These are phyloP conservation scores for Mycena floridula DNA, from an alignment of 768 basidiomycete genomes.

Conservation along the genomic window DNA sequence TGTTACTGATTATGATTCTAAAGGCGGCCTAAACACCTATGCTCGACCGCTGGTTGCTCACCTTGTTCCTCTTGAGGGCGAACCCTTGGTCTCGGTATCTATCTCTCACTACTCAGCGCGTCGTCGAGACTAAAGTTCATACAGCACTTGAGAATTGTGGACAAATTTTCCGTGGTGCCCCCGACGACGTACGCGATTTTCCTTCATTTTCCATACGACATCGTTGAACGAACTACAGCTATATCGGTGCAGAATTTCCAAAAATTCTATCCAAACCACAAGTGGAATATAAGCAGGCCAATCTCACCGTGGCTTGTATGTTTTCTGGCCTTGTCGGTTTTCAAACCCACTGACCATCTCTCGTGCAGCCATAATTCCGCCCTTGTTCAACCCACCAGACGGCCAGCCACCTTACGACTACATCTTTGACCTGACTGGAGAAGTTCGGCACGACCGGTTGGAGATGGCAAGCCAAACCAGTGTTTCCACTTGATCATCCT, in stretches of 20 bases:
- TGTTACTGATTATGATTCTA: constrained; percentile 7
- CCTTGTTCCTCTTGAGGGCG: constrained; percentile 63
- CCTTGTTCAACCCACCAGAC: constrained; percentile 65
- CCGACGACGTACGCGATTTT: constrained; percentile 57
- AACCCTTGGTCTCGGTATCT: constrained; percentile 67
- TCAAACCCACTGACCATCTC: constrained; percentile 10
- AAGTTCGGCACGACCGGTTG: constrained; percentile 66
- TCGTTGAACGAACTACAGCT: constrained; percentile 36
- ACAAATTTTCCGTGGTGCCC: constrained; percentile 67
- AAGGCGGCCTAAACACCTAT: constrained; percentile 79
- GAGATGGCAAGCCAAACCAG: constrained; percentile 50
- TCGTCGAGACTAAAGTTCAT: constrained; percentile 5
- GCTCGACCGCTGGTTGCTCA: constrained; percentile 64
- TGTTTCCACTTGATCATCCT: neutral
- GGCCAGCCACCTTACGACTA: constrained; percentile 68
- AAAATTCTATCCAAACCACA: constrained; percentile 57
- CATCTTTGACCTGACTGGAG: constrained; percentile 84
- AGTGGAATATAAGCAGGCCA: constrained; percentile 79
- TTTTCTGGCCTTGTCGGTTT: constrained; percentile 5
- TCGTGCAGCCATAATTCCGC: constrained; percentile 54
- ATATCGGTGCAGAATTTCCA: constrained; percentile 72
- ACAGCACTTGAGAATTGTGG: constrained; percentile 65
- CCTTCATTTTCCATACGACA: constrained; percentile 8
- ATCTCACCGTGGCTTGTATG: constrained; percentile 69
- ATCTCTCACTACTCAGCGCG: neutral